Base-by-base conservation (phyloP, 2,329 filamentous ascomycete genomes). In the Aspergillus ochraceoroseus region DNA sequence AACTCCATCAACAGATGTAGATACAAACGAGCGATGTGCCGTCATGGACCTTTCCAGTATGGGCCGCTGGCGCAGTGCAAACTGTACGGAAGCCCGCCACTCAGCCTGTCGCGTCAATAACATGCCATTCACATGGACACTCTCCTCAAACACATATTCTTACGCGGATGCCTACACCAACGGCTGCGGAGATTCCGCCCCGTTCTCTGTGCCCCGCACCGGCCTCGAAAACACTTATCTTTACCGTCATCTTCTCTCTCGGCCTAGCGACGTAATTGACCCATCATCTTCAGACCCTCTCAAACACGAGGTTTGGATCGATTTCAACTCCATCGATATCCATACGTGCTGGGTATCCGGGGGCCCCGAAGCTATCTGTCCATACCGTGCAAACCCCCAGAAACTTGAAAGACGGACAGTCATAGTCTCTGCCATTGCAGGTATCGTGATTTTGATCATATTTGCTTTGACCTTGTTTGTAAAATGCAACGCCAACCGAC, bases 201-300 rank as follows among this genome's bases (percentile, higher is more conserved):
- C 40, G 2, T 82, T 84, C 52, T 65, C 70, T 19, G 70, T 75
- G 1, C 80, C 81, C 0, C 71, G 77, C 25, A 82, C 78, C 0
- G 72, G 75, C 2, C 68, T 84, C 2, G 81, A 85, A 55, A 83
- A 83, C 48, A 65, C 65, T 2, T 79, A 81, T 53, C 65, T 84
- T 0, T 65, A 73, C 38, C 56, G 63, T n/a, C 61, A 68, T 17
- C 20, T 66, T 54, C 40, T 65, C 47, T 43, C 61, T 47, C 50
- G 60, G 43, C 25, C 59, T 28, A 47, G 54, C 26, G 31, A 56
- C 47, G 46, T 54, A 28, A 44, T 58, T 31, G 42, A 60, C 48
- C 23, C 54, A 7, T 7, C 51, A 3, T 58, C 57, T 4, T 46
- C 53, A 4, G 54, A 65, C 5, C 43, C 57, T 4, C 47, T 51